A percentile compares a stretch with the other conserved stretches of the same genome.
Evolutionary conservation across 2,329 filamentous ascomycete genomes (phyloP).

Genomic region (Aspergillus puulaauensis): DNA sequence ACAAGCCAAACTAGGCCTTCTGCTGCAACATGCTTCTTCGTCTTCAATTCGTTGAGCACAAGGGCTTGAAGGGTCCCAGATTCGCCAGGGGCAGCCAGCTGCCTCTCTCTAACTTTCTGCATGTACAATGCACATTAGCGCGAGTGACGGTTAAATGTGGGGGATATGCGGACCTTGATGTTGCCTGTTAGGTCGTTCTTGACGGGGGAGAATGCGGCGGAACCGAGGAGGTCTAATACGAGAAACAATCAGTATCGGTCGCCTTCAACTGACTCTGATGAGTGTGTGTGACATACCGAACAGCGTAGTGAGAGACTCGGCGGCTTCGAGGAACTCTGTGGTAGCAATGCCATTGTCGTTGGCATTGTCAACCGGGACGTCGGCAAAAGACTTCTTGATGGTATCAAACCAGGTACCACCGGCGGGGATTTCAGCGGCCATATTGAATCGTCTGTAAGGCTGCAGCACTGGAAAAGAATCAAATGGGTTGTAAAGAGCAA

Average conservation of each 20-base stretch:
- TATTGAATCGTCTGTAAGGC: constrained; percentile 22
- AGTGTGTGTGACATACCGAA: constrained; percentile 62
- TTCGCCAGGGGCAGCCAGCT: constrained; percentile 72
- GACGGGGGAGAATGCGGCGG: constrained; percentile 80
- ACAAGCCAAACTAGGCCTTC: constrained; percentile 90
- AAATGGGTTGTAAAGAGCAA: constrained; percentile 4
- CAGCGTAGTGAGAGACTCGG: constrained; percentile 80
- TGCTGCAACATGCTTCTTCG: constrained; percentile 82
- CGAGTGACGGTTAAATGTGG: background rate
- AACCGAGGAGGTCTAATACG: constrained; percentile 57
- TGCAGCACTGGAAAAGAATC: constrained; percentile 3
- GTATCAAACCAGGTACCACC: constrained; percentile 75
- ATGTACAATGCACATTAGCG: constrained; percentile 10
- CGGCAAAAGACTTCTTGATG: constrained; percentile 77
- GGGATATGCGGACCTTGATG: constrained; percentile 65
- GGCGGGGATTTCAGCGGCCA: constrained; percentile 26
- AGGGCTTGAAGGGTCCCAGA: constrained; percentile 85
- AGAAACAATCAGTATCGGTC: constrained; percentile 11
- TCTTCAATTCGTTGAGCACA: constrained; percentile 80
- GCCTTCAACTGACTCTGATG: background rate
- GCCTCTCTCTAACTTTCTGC: constrained; percentile 85
- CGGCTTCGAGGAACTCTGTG: constrained; percentile 84
- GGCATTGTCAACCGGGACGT: constrained; percentile 73
- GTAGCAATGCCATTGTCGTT: constrained; percentile 78
- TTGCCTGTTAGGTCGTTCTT: constrained; percentile 91